Percentiles rank a stretch among this genome's conserved stretches.
These are phyloP conservation scores for Bruguiera sexangula DNA, from an alignment of 345 rosid genomes.

Conservation along the genomic window DNA sequence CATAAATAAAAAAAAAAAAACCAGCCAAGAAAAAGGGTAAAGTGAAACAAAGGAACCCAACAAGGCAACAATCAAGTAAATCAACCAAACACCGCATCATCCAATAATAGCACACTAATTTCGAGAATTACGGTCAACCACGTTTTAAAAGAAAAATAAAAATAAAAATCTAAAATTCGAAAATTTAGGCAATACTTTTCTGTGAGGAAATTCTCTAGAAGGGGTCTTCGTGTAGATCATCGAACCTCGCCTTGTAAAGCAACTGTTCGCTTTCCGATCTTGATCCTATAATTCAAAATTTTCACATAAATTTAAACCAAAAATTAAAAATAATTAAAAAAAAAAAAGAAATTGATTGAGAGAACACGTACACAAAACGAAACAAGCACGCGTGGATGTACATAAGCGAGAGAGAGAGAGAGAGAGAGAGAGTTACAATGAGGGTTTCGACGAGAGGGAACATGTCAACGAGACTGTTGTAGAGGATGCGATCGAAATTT, in stretches of 20 bases:
- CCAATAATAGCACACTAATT: too few species aligned
- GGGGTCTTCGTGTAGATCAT: constrained; percentile 93
- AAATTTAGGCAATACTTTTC: constrained; percentile 44
- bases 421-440: constrained; percentile 47
- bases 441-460: constrained; percentile 88
- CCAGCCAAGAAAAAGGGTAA: too few species aligned
- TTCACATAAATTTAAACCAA: not conserved
- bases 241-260: constrained; percentile 84
- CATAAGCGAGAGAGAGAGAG: not conserved
- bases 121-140: too few species aligned
- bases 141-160: not conserved
- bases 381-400: not conserved
- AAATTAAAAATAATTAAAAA: not conserved
- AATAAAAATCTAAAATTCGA: not conserved
- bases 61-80: too few species aligned
- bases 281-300: constrained; percentile 10
- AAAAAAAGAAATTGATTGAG: not conserved
- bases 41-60: too few species aligned
- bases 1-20: too few species aligned
- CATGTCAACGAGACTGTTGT: constrained; percentile 81
- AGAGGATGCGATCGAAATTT: constrained; percentile 69
- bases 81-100: too few species aligned
- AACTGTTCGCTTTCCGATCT: constrained; percentile 77
- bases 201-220: constrained; percentile 61
- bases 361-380: not conserved